Evolutionary conservation across 164 flowering plant species (phyloP).

Genomic region (Piper betle): DNA sequence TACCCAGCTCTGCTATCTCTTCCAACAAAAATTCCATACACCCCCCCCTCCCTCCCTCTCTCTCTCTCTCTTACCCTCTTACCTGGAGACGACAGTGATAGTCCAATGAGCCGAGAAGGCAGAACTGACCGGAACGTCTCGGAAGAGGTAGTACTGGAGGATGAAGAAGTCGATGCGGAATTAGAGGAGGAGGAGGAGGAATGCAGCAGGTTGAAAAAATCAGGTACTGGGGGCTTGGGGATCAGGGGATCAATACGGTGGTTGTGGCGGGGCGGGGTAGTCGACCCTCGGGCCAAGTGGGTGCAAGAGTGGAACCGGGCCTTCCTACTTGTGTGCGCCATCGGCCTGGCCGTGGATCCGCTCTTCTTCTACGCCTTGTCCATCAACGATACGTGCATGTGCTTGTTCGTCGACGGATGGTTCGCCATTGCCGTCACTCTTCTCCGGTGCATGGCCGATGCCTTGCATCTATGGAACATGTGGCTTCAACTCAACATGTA

Average conservation of each 20-base stretch:
- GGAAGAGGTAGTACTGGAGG: conserved; percentile 9
- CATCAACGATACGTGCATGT: conserved; percentile 61
- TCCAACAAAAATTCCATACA: too few relatives aligned
- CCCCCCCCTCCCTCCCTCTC: not conserved
- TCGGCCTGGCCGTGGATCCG: conserved; percentile 81
- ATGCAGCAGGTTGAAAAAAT: not conserved
- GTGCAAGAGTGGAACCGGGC: conserved; percentile 79
- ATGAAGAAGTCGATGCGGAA: conserved; percentile 13
- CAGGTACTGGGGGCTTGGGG: not conserved
- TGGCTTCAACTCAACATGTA: conserved; percentile 66
- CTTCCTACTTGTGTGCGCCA: conserved; percentile 62
- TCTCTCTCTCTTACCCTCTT: not conserved
- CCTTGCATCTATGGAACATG: conserved; percentile 76
- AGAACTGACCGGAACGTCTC: not conserved
- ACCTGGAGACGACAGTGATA: too few relatives aligned
- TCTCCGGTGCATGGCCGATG: conserved; percentile 83
- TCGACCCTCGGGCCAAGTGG: conserved; percentile 59
- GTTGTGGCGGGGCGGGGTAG: conserved; percentile 10
- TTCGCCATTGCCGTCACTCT: conserved; percentile 74
- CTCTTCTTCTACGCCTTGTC: conserved; percentile 88
- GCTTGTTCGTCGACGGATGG: conserved; percentile 93
- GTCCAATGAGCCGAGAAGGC: conserved; percentile 7
- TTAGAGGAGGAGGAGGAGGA: not conserved
- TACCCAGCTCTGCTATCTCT: too few relatives aligned
- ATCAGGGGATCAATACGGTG: too few relatives aligned